Conservation (phyloP, 208 protist genomes). For the Endotrypanum monterogeii region DNA sequence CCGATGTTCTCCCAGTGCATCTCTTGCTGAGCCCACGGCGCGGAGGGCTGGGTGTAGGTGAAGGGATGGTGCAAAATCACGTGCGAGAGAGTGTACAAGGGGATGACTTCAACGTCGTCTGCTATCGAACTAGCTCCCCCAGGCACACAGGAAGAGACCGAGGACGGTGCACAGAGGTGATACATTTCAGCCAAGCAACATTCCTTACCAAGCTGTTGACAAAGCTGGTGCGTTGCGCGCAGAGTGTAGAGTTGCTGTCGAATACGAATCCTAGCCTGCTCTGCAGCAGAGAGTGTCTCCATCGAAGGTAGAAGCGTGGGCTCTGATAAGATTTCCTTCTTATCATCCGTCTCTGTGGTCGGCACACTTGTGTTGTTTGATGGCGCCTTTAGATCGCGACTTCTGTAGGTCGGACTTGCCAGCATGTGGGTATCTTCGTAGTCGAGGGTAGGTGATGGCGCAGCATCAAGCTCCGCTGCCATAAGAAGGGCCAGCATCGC, state of each 20-base stretch:
- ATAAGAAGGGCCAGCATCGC: slow-evolving; percentile 26
- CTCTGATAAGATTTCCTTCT: not conserved
- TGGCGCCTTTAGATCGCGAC: not conserved
- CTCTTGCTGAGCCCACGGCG: slow-evolving; percentile 39
- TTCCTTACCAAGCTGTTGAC: slow-evolving; percentile 50
- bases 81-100: slow-evolving; percentile 47
- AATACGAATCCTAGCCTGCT: slow-evolving; percentile 62
- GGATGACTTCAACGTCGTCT: slow-evolving; percentile 43
- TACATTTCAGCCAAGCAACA: slow-evolving; percentile 68
- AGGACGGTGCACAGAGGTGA: slow-evolving; percentile 5
- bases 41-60: slow-evolving; percentile 44
- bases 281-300: slow-evolving; percentile 20
- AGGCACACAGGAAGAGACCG: not conserved
- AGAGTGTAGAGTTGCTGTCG: slow-evolving; percentile 58
- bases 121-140: slow-evolving; percentile 28
- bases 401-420: not conserved
- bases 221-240: slow-evolving; percentile 40
- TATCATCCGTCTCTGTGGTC: not conserved
- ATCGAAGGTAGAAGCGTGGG: not conserved
- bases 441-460: not conserved
- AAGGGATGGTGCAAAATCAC: slow-evolving; percentile 68
- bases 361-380: not conserved
- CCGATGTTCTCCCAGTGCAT: slow-evolving; percentile 26
- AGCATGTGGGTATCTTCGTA: not conserved
- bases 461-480: slow-evolving; percentile 25